Conservation (phyloP, 208 protist genomes). For the Leishmania lainsoni region DNA sequence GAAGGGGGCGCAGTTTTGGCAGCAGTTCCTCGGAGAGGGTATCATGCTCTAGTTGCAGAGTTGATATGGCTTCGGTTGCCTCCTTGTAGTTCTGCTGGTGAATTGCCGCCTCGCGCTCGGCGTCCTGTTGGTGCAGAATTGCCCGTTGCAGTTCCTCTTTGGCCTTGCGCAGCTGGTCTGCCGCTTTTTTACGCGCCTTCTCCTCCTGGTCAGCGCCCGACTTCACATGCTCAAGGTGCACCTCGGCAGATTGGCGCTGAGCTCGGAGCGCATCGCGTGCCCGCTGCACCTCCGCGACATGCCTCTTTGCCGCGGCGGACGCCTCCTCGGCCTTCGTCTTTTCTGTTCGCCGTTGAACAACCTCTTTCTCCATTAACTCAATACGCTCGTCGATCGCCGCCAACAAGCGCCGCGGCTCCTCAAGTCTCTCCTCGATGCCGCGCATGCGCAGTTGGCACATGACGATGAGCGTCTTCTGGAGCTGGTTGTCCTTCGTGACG, state of each 20-base stretch:
- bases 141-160: conserved; percentile 82
- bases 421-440: conserved; percentile 75
- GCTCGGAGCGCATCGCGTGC: conserved; percentile 63
- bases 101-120: conserved; percentile 80
- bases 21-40: conserved; percentile 80
- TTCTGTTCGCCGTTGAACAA: conserved; percentile 37
- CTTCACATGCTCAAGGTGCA: conserved; percentile 75
- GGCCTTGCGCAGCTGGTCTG: conserved; percentile 85
- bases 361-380: conserved; percentile 48
- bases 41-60: conserved; percentile 66
- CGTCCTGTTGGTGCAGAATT: conserved; percentile 78
- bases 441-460: conserved; percentile 92
- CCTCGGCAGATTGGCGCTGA: conserved; percentile 65
- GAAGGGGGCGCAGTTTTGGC: conserved; percentile 74
- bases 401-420: conserved; percentile 68
- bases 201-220: conserved; percentile 72
- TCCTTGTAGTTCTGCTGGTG: conserved; percentile 87
- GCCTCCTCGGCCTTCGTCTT: conserved; percentile 63
- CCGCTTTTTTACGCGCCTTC: conserved; percentile 64
- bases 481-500: conserved; percentile 93
- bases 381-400: conserved; percentile 77
- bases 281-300: conserved; percentile 56
- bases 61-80: conserved; percentile 35
- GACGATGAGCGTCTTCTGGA: conserved; percentile 89
- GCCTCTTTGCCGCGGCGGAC: conserved; percentile 62